Conservation (phyloP, 108 stramenopile genomes). For the Fistulifera pelliculosa region DNA sequence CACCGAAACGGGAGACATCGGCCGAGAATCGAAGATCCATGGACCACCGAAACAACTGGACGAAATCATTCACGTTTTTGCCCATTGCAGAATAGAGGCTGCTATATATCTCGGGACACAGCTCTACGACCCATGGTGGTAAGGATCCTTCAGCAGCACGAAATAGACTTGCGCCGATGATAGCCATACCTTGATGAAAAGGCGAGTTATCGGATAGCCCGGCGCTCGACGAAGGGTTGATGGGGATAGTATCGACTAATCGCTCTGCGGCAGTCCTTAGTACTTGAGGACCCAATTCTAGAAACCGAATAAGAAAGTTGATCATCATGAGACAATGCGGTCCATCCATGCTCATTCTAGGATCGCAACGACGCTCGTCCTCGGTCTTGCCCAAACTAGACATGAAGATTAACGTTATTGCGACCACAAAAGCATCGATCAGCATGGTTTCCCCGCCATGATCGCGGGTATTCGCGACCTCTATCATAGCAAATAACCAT, state of each 20-base stretch:
- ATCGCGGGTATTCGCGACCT: neutral
- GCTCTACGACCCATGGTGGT: constrained; percentile 79
- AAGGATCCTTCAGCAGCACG: constrained; percentile 59
- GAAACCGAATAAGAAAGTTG: constrained; percentile 44
- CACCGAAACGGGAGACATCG: constrained; percentile 13
- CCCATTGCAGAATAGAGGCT: constrained; percentile 40
- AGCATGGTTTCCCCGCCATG: constrained; percentile 15
- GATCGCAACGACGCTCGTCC: constrained; percentile 21
- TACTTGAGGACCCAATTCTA: constrained; percentile 35
- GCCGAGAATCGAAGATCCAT: constrained; percentile 27
- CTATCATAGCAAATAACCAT: constrained; percentile 37
- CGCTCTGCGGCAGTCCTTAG: constrained; percentile 20
- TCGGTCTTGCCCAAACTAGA: constrained; percentile 30
- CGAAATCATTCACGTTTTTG: constrained; percentile 29
- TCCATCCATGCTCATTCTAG: constrained; percentile 68
- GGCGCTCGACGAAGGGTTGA: constrained; percentile 5
- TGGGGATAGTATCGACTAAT: constrained; percentile 14
- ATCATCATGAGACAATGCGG: constrained; percentile 64
- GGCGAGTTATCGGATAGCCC: constrained; percentile 9
- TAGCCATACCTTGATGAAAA: constrained; percentile 29
- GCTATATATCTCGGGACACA: constrained; percentile 40
- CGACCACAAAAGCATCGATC: constrained; percentile 35
- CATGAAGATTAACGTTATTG: constrained; percentile 38
- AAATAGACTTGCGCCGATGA: constrained; percentile 53
- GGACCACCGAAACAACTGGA: constrained; percentile 27